Conservation (phyloP, 805 yeast species). For the Pachysolen tannophilus region DNA sequence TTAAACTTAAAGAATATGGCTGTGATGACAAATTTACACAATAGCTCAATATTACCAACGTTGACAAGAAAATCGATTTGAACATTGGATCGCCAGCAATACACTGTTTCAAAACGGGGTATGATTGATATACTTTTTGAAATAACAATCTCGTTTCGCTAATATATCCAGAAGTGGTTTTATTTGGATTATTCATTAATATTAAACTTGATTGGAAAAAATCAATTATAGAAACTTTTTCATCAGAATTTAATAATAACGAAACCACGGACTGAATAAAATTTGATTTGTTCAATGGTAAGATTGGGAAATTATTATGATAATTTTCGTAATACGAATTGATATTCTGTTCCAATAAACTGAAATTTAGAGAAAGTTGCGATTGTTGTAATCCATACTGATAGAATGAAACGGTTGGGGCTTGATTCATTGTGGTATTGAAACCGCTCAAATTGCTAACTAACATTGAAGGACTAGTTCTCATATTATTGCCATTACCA, state of each 20-base stretch:
- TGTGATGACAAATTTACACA: conserved; percentile 52
- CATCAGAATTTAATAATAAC: conserved; percentile 19
- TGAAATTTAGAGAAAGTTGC: conserved; percentile 15
- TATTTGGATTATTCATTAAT: conserved; percentile 24
- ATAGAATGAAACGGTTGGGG: too few species aligned
- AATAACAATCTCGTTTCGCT: conserved; percentile 27
- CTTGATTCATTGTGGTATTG: conserved; percentile 13
- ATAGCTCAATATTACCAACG: conserved; percentile 42
- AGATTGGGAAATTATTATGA: conserved; percentile 37
- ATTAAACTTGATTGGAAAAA: conserved; percentile 33
- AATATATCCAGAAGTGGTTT: conserved; percentile 15
- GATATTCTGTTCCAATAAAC: conserved; percentile 25
- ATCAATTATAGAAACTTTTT: conserved; percentile 25
- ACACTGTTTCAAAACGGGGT: conserved; percentile 23
- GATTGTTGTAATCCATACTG: conserved; percentile 12
- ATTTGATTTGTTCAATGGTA: conserved; percentile 27
- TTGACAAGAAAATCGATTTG: conserved; percentile 25
- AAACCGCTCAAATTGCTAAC: conserved; percentile 15
- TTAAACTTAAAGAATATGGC: conserved; percentile 48
- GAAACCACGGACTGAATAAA: conserved; percentile 19
- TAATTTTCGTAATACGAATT: conserved; percentile 33
- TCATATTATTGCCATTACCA: conserved; percentile 1
- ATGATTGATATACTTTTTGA: conserved; percentile 25
- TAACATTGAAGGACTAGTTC: conserved; percentile 8
- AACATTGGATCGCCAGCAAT: conserved; percentile 20